A percentile compares a stretch with the other conserved stretches of the same genome.
Conservation (phyloP, 202 grass and related monocot species). For the Saccharum hybrid region DNA sequence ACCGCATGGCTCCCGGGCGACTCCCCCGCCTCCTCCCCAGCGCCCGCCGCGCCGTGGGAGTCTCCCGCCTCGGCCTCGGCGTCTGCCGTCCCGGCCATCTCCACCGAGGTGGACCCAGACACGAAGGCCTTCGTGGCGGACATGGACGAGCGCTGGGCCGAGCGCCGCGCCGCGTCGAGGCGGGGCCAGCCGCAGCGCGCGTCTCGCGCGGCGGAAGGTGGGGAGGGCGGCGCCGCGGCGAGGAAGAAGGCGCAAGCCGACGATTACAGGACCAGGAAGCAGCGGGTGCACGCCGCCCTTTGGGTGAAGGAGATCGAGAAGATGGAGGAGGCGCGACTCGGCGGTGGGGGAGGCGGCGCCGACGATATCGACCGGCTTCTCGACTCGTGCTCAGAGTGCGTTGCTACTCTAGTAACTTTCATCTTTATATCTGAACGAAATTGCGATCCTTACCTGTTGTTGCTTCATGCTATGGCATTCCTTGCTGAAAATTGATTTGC, state of each 20-base stretch:
- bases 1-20: slow-evolving; percentile 90
- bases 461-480: background rate
- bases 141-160: slow-evolving; percentile 85
- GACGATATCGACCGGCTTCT: slow-evolving; percentile 89
- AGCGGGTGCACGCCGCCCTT: slow-evolving; percentile 80
- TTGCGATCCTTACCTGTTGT: background rate
- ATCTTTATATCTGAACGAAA: background rate
- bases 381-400: slow-evolving; percentile 88
- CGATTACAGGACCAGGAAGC: slow-evolving; percentile 90
- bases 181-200: slow-evolving; percentile 25
- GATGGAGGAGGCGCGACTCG: slow-evolving; percentile 82
- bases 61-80: slow-evolving; percentile 17
- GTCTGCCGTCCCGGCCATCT: slow-evolving; percentile 3
- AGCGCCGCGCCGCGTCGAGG: slow-evolving; percentile 52
- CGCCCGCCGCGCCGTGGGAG: slow-evolving; percentile 67
- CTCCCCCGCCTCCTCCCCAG: slow-evolving; percentile 56
- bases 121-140: slow-evolving; percentile 86
- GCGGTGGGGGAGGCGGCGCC: slow-evolving; percentile 52
- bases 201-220: slow-evolving; percentile 37
- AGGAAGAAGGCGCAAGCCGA: slow-evolving; percentile 62
- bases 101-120: slow-evolving; percentile 72
- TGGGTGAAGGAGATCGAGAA: slow-evolving; percentile 98
- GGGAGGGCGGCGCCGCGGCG: slow-evolving; percentile 29
- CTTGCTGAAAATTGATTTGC: slow-evolving; percentile 30
- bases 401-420: slow-evolving; percentile 15